Base-by-base conservation (phyloP, 345 rosid genomes). In the Pugionium cornutum region DNA sequence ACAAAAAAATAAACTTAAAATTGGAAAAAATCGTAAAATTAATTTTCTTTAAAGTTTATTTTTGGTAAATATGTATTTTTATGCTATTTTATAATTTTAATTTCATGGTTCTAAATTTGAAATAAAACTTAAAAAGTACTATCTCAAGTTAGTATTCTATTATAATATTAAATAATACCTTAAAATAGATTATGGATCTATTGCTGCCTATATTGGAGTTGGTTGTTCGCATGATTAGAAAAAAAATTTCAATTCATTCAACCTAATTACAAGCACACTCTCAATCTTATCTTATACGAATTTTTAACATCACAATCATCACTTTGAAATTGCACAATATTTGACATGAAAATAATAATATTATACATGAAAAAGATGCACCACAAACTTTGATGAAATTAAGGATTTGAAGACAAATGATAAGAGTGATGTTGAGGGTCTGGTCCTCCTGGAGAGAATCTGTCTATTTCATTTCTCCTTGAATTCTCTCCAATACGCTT, bases 351-450 rank as follows among this genome's bases (percentile, higher is more conserved):
- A 45, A 39, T 33, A 37, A 36, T 28, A 25, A 31, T 8, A 69
- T 41, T 29, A 27, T 36, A 71, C 63, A 63, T 27, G 43, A 10
- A n/a, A 65, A 42, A 10, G 29, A 39, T 58, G 48, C 66, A 65
- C 50, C 34, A 50, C 48, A 11, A 27, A 41, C 59, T 64, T 7
- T 57, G 7, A 43, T 55, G 44, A 65, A 42, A 72, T 36, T 36
- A 64, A 27, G 76, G 70, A 2, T 57, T 72, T 58, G 65, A 57
- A 49, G 60, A 56, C 34, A 65, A 58, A 43, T 49, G 71, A 66
- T 58, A 29, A 43, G 67, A 72, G 72, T 72, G 76, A 72, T n/a
- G n/a, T n/a, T n/a, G n/a, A n/a, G n/a, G n/a, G n/a, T n/a, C n/a
- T n/a, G n/a, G n/a, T n/a, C n/a, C n/a, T n/a, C n/a, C n/a, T n/a